phyloP scores from a whole-genome alignment of 2,329 filamentous ascomycete genomes.

The Ophiocordyceps camponoti-leonardi region DNA sequence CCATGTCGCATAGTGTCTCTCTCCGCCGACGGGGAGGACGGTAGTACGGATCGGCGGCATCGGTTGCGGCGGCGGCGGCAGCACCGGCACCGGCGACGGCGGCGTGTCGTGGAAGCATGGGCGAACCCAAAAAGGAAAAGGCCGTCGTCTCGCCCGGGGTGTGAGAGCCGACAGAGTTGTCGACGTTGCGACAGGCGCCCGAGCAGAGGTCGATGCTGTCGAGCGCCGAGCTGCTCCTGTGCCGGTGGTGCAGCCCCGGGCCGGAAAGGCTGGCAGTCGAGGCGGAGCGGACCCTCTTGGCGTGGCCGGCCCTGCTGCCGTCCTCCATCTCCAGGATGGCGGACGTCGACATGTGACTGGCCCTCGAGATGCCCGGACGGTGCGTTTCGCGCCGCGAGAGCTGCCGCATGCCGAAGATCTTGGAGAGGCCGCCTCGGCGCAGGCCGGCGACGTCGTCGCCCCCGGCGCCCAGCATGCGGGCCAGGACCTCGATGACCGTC shows the following conservation, averaged over 20 bases:
- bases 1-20: constrained; percentile 32
- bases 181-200: constrained; percentile 27
- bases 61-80: constrained; percentile 19
- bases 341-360: constrained; percentile 68
- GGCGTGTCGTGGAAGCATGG: constrained; percentile 28
- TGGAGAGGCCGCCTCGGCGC: constrained; percentile 67
- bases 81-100: constrained; percentile 22
- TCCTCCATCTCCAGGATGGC: constrained; percentile 61
- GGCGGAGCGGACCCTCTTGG: constrained; percentile 40
- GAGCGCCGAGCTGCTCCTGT: constrained; percentile 37
- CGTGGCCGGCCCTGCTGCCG: constrained; percentile 43
- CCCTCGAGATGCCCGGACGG: constrained; percentile 46
- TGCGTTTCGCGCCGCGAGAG: constrained; percentile 56
- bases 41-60: constrained; percentile 66
- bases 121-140: constrained; percentile 53
- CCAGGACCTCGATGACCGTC: constrained; percentile 76
- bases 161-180: constrained; percentile 42
- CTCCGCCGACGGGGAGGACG: constrained; percentile 61
- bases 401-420: constrained; percentile 84
- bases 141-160: constrained; percentile 46
- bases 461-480: constrained; percentile 67
- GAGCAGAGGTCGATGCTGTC: constrained; percentile 32
- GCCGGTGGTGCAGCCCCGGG: constrained; percentile 23
- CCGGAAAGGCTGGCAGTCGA: constrained; percentile 41
- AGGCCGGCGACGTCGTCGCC: constrained; percentile 54